Conservation (phyloP, 2,329 filamentous ascomycete genomes). For the Sporothrix schenckii region DNA sequence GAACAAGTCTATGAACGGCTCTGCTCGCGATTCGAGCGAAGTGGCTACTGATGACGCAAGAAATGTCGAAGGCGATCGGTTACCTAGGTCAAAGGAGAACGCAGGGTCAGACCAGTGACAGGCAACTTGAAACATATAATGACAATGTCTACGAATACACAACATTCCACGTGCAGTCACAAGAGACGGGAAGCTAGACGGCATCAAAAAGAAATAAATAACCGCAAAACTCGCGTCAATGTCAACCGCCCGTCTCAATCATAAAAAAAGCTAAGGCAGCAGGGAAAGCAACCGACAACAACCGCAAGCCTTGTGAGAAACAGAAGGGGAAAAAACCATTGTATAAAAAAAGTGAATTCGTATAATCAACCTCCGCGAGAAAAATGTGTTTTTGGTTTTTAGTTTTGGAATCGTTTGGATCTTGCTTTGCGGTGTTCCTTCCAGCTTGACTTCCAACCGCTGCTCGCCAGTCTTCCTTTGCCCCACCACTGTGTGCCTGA, state of each 20-base stretch:
- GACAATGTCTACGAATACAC: background rate
- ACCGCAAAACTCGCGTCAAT: conserved; percentile 32
- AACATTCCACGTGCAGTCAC: background rate
- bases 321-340: conserved; percentile 54
- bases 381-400: conserved; percentile 32
- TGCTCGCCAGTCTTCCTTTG: conserved; percentile 4
- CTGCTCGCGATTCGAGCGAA: too few species aligned
- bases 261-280: conserved; percentile 38
- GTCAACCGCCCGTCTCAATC: conserved; percentile 37
- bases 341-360: conserved; percentile 54
- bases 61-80: background rate
- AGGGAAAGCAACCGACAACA: background rate
- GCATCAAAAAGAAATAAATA: conserved; percentile 24
- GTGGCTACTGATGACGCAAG: background rate
- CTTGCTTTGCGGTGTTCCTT: background rate
- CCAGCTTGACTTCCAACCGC: conserved; percentile 9
- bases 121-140: background rate
- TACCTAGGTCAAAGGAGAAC: background rate
- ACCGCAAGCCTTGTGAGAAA: background rate
- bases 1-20: too few species aligned
- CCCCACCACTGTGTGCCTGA: conserved; percentile 33
- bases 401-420: conserved; percentile 23
- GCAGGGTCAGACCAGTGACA: background rate
- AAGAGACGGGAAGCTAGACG: conserved; percentile 21
- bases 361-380: conserved; percentile 56